Evolutionary conservation across 805 yeast species (phyloP), one percentile per base, ranked within the genome.

Genomic region (Tetrapisispora namnaoensis): DNA sequence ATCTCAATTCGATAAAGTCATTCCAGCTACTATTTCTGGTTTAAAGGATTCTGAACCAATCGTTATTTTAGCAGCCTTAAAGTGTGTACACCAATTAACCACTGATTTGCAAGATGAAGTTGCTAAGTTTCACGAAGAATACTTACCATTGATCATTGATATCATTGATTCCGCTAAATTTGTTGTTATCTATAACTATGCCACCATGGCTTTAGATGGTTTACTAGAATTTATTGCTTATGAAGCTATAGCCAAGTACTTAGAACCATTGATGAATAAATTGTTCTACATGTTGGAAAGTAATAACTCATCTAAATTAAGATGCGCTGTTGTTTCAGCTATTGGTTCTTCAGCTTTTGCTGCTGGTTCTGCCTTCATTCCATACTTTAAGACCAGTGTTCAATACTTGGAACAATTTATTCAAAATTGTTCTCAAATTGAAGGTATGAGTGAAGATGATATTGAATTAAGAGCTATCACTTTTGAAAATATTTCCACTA

Each of bases 281-380:
- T 76, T 93, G 57, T 80, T 90, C 73, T 79, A 77, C 50, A 84
- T 93, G 86, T 77, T 91, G 59, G 83, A 80, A 59, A 74, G 77
- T 53, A 86, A 95, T 44, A 76, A 80, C 57, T 83, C 90, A 21
- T 78, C 95, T 16, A 70, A 69, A 51, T 73, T 86, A 62, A 83
- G 81, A 66, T 71, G 86, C 44, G 86, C 87, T 51, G 82, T 86
- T 62, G 96, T 93, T 51, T 86, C 95, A 47, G 96, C 97, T 37
- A 86, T 93, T 65, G 98, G 98, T 49, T 90, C 98, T 37, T 87
- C 96, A 51, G 98, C 99, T 28, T 89, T 83, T 63, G 95, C 98
- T 49, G 80, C 96, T 41, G 96, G 97, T 69, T 82, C 82, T 59
- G 77, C 85, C 37, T 93, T 86, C 70, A 72, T 77, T 51, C 97